phyloP scores from a whole-genome alignment of 1,284 basidiomycete genomes.

The Ganoderma sinense region DNA sequence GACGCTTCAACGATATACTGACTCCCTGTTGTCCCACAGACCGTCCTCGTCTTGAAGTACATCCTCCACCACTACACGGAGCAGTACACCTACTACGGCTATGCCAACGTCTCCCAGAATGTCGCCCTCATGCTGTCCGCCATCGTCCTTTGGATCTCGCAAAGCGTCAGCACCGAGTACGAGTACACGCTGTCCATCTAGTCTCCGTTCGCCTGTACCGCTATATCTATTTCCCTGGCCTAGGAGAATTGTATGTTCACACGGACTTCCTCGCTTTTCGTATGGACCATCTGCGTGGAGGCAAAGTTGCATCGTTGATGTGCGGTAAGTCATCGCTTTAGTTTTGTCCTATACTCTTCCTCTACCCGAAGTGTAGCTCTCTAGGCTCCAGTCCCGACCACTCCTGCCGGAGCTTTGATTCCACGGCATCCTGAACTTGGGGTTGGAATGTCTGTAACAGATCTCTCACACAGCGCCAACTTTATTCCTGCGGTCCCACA shows the following conservation, averaged over 20 bases:
- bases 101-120: conserved; percentile 94
- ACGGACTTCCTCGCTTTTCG: not conserved
- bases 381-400: not conserved
- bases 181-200: conserved; percentile 88
- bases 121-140: conserved; percentile 92
- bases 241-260: conserved; percentile 10
- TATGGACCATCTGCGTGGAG: not conserved
- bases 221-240: conserved; percentile 7
- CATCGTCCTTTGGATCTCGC: conserved; percentile 87
- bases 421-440: not conserved
- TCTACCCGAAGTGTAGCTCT: not conserved
- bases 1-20: conserved; percentile 1
- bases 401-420: not conserved
- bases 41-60: conserved; percentile 93
- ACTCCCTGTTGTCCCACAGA: conserved; percentile 55
- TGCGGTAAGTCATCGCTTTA: not conserved
- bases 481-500: not conserved
- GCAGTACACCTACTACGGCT: conserved; percentile 91
- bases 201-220: conserved; percentile 9
- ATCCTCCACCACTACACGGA: conserved; percentile 77
- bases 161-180: conserved; percentile 83
- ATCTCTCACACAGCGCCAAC: not conserved
- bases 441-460: not conserved
- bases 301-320: not conserved
- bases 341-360: not conserved